These are phyloP conservation scores for Mesotaenium endlicherianum DNA, from an alignment of 139 green algal species.

Conservation along the genomic window DNA sequence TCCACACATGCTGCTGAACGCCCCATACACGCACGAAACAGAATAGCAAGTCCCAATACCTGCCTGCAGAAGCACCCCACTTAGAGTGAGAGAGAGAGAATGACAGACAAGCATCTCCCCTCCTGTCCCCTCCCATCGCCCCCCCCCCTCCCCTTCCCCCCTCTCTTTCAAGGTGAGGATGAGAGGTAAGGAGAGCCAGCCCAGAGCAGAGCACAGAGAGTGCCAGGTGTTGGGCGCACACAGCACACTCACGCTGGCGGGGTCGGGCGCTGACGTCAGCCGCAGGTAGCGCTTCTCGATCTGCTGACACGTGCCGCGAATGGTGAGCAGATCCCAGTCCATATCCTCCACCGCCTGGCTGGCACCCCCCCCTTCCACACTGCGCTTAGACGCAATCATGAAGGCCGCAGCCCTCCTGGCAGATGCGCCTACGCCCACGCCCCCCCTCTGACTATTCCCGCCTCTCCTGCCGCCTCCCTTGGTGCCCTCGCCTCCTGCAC, in stretches of 20 bases:
- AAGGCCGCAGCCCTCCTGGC: neutral
- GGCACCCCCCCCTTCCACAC: neutral
- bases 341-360: constrained; percentile 41
- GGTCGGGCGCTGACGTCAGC: constrained; percentile 58
- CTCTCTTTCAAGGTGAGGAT: neutral
- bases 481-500: neutral
- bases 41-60: no score
- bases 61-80: no score
- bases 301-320: constrained; percentile 44
- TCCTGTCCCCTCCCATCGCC: no score
- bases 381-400: neutral
- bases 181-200: neutral
- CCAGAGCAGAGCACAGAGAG: neutral
- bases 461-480: neutral
- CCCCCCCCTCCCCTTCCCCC: neutral
- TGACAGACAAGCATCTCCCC: no score
- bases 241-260: constrained; percentile 39
- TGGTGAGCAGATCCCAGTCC: constrained; percentile 30
- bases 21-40: no score
- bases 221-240: neutral
- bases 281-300: constrained; percentile 65
- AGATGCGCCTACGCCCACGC: neutral
- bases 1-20: no score
- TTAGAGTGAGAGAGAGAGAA: no score
- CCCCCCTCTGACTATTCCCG: neutral